A percentile compares a stretch with the other conserved stretches of the same genome.
Evolutionary conservation across 495 filamentous ascomycete species (phyloP).

Genomic region (Talaromyces stipitatus): DNA sequence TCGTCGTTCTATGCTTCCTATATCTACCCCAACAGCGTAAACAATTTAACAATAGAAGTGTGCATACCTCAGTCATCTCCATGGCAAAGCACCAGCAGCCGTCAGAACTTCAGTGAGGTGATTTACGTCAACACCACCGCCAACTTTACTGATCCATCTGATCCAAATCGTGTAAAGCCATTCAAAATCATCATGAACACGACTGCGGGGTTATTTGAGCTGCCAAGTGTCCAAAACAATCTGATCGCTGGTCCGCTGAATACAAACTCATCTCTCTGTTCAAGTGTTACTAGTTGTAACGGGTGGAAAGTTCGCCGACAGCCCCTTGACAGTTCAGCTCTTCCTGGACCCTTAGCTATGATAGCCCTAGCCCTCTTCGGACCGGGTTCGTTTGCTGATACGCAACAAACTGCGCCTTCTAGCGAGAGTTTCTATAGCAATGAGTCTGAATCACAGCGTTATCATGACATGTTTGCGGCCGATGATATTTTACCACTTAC

Average conservation of each 20-base stretch:
- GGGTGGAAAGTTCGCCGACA: not conserved
- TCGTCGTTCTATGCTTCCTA: not conserved
- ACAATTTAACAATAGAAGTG: slow-evolving; percentile 1
- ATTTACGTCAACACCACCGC: slow-evolving; percentile 11
- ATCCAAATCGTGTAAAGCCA: no score
- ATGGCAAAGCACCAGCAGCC: slow-evolving; percentile 9
- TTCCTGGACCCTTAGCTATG: slow-evolving; percentile 16
- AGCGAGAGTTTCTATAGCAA: not conserved
- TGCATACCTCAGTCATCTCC: slow-evolving; percentile 9
- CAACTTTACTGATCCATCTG: no score
- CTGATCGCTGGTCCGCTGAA: slow-evolving; percentile 14
- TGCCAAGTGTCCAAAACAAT: slow-evolving; percentile 23
- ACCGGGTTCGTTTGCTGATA: slow-evolving; percentile 16
- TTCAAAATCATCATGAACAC: slow-evolving; percentile 16
- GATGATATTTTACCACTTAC: not conserved
- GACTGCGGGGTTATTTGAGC: slow-evolving; percentile 26
- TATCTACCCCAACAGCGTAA: not conserved
- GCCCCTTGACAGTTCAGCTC: not conserved
- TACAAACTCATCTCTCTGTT: not conserved
- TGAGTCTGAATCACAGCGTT: not conserved
- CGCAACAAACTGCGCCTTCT: not conserved
- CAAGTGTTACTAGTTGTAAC: not conserved
- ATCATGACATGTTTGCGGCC: not conserved
- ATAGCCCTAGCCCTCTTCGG: slow-evolving; percentile 25
- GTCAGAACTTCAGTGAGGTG: slow-evolving; percentile 13